phyloP scores from a whole-genome alignment of 2,329 filamentous ascomycete genomes.

The Xylaria polymorpha region DNA sequence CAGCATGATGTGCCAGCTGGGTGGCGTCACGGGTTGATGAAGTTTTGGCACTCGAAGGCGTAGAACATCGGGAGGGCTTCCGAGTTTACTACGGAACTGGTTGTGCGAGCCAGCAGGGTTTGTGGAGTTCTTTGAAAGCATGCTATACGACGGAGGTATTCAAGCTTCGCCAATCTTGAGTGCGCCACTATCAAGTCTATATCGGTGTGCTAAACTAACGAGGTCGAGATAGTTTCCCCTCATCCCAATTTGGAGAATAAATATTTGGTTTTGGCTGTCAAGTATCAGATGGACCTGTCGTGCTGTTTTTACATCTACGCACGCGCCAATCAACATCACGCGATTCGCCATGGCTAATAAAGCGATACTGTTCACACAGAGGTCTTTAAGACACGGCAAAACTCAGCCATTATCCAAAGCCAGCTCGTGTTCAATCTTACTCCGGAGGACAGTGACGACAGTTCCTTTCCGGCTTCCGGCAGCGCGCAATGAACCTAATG shows the following conservation, averaged over 20 bases:
- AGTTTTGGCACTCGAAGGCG: background rate
- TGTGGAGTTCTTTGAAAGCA: background rate
- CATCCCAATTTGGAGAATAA: background rate
- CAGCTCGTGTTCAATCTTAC: background rate
- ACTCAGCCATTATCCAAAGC: background rate
- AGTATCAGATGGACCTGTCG: background rate
- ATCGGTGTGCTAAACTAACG: background rate
- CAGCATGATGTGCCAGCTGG: background rate
- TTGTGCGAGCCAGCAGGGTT: constrained; percentile 2
- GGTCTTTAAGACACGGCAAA: constrained; percentile 16
- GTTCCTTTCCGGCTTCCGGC: constrained; percentile 11
- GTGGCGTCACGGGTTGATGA: background rate
- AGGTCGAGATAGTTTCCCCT: background rate
- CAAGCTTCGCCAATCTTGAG: constrained; percentile 8
- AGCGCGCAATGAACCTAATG: constrained; percentile 21
- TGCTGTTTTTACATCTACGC: background rate
- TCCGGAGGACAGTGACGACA: constrained; percentile 13
- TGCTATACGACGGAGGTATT: background rate
- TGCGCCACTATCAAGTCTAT: background rate
- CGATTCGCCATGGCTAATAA: constrained; percentile 5
- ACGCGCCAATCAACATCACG: background rate
- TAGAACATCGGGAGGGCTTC: constrained; percentile 6
- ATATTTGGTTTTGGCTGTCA: background rate
- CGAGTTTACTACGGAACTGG: constrained; percentile 1
- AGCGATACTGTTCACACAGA: background rate